Percentiles rank a stretch among this genome's conserved stretches.
Evolutionary conservation across 257 asterid genomes (phyloP).

Genomic region (Solanum dulcamara): DNA sequence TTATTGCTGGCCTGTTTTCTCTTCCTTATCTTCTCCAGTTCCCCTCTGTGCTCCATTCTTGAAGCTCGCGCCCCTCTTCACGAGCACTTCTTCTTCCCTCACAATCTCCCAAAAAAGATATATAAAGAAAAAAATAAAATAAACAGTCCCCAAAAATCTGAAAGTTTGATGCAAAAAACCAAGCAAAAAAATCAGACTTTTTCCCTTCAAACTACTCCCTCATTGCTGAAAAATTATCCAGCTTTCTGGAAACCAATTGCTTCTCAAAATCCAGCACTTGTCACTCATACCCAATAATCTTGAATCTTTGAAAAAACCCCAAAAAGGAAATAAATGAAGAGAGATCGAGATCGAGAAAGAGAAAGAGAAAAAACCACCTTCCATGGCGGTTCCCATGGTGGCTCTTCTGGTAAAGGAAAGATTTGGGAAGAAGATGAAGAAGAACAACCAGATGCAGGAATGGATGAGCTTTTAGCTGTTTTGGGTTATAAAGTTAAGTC

Average conservation of each 20-base stretch:
- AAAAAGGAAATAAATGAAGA: slow-evolving; percentile 31
- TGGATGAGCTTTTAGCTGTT: slow-evolving; percentile 76
- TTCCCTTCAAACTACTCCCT: slow-evolving; percentile 4
- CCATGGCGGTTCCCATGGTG: background rate
- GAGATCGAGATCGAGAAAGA: slow-evolving; percentile 55
- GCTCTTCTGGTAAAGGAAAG: slow-evolving; percentile 20
- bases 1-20: slow-evolving; percentile 15
- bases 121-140: background rate
- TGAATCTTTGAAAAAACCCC: background rate
- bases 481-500: slow-evolving; percentile 70
- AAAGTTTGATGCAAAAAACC: slow-evolving; percentile 37
- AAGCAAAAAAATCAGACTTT: slow-evolving; percentile 24
- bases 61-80: slow-evolving; percentile 62
- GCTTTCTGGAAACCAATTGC: slow-evolving; percentile 39
- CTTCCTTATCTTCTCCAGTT: slow-evolving; percentile 46
- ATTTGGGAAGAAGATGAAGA: slow-evolving; percentile 36
- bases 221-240: slow-evolving; percentile 46
- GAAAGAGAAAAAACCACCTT: background rate
- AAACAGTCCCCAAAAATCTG: slow-evolving; percentile 1
- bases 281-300: background rate
- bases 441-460: slow-evolving; percentile 44
- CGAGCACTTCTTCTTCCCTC: slow-evolving; percentile 18
- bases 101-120: background rate
- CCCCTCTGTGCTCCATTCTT: slow-evolving; percentile 47
- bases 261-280: background rate